Evolutionary conservation across 257 asterid species (phyloP), one percentile per base, ranked within the genome.

Genomic region (Solanum etuberosum): DNA sequence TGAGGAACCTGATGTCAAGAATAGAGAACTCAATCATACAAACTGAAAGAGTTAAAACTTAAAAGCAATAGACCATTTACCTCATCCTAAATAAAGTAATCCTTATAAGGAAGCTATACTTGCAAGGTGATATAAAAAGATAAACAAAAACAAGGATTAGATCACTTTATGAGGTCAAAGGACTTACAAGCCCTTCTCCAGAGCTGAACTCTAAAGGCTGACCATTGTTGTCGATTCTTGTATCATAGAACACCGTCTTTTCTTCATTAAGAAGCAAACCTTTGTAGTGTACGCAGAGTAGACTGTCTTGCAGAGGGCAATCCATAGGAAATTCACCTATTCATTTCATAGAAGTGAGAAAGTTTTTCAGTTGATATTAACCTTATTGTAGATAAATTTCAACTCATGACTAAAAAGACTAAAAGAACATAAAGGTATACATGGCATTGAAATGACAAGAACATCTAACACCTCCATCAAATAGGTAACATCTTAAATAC

Each of bases 301-400:
- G 91, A 92, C 99, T 97, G 89, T 97, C 99, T 9, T 92, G 99
- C 87, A 97, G 98, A 80, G 99, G 99, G 93, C 99, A 97, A 91
- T 95, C 99, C 99, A 97, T 96, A 9, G 99, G 99, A 92, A 97
- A 97, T 83, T 97, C 99, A 90, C 99, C 99, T 97, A 88, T 80
- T 86, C 88, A 90, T 92, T 84, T 67, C 90, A 87, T 38, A 88
- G 59, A 87, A 87, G 31, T 42, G 51, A 76, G 80, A 88, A 91
- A 87, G 81, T 84, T 87, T 48, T 63, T 48, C 83, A 87, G 38
- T 34, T 54, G 37, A 9, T 46, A 65, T 90, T 61, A 81, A 89
- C 76, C 68, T 10, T 46, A 48, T 10, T 0, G 18, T 46, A 18
- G 6, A 80, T 9, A 80, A 3, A 4, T 25, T 72, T 72, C 25